A percentile compares a stretch with the other conserved stretches of the same genome.
Conservation (phyloP, 352 stramenopile genomes). For the Globisporangium recalcitrans region DNA sequence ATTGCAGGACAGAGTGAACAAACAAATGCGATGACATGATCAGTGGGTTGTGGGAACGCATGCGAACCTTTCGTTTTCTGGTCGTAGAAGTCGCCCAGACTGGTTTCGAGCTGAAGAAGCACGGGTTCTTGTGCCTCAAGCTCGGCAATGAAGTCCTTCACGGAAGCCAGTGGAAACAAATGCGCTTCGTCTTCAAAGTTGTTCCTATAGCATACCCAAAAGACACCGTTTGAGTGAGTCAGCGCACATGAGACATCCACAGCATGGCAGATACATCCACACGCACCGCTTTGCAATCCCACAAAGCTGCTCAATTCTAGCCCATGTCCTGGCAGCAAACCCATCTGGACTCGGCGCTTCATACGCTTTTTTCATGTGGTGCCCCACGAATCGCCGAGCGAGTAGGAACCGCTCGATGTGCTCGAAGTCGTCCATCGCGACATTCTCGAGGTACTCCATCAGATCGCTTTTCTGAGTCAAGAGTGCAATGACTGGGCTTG, state of each 20-base stretch:
- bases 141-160: slow-evolving; percentile 28
- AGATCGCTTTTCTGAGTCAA: slow-evolving; percentile 10
- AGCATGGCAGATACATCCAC: background rate
- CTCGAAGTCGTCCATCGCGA: slow-evolving; percentile 35
- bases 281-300: slow-evolving; percentile 39
- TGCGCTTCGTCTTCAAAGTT: slow-evolving; percentile 66
- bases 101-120: slow-evolving; percentile 30
- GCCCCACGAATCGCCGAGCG: slow-evolving; percentile 43
- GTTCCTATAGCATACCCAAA: slow-evolving; percentile 20
- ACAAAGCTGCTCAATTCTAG: slow-evolving; percentile 39
- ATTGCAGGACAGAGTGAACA: background rate
- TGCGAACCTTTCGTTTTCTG: slow-evolving; percentile 7
- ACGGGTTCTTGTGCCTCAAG: slow-evolving; percentile 30
- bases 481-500: slow-evolving; percentile 23
- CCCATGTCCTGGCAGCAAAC: slow-evolving; percentile 23
- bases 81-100: slow-evolving; percentile 8
- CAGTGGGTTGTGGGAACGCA: background rate
- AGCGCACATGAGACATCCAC: background rate
- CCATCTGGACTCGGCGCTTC: slow-evolving; percentile 18
- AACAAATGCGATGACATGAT: background rate
- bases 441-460: slow-evolving; percentile 13
- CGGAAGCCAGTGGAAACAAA: slow-evolving; percentile 47
- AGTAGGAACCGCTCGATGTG: slow-evolving; percentile 55
- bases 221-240: background rate
- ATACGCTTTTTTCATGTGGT: slow-evolving; percentile 34